Evolutionary conservation across 306 rosid species (phyloP).

Genomic region (Rosa persica): DNA sequence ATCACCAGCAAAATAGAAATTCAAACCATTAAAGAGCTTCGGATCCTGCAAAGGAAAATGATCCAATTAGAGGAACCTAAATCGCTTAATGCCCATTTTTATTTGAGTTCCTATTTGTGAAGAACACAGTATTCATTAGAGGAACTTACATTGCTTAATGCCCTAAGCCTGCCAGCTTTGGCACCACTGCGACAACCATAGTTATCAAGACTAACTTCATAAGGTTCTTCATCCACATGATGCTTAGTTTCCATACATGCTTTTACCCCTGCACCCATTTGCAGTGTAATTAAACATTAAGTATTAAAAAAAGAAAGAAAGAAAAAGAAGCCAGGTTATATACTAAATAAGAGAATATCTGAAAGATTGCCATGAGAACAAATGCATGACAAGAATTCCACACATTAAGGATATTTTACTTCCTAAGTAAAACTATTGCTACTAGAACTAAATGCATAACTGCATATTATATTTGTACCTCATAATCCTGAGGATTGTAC

Average conservation of each 20-base stretch:
- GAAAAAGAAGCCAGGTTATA: not conserved
- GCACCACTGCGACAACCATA: slow-evolving; percentile 82
- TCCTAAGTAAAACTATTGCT: not conserved
- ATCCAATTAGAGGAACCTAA: slow-evolving; percentile 9
- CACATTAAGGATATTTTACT: not conserved
- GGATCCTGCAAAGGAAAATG: slow-evolving; percentile 51
- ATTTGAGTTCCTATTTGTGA: not conserved
- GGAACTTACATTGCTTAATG: slow-evolving; percentile 52
- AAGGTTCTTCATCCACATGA: slow-evolving; percentile 69
- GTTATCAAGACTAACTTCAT: slow-evolving; percentile 77
- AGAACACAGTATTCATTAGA: slow-evolving; percentile 6
- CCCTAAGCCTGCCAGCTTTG: slow-evolving; percentile 73
- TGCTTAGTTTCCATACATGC: slow-evolving; percentile 57
- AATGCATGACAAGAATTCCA: not conserved
- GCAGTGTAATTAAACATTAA: not conserved
- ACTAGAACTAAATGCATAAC: not conserved
- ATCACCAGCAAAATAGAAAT: slow-evolving; percentile 69
- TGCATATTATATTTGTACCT: not conserved
- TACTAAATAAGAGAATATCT: not conserved
- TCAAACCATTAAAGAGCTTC: slow-evolving; percentile 64
- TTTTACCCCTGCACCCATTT: slow-evolving; percentile 68
- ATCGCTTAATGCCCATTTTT: not conserved
- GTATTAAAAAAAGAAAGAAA: not conserved
- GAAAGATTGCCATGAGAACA: not conserved
- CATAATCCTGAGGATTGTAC: not conserved